phyloP scores from a whole-genome alignment of 176 grass and related monocot genomes.

The Juncus inflexus region DNA sequence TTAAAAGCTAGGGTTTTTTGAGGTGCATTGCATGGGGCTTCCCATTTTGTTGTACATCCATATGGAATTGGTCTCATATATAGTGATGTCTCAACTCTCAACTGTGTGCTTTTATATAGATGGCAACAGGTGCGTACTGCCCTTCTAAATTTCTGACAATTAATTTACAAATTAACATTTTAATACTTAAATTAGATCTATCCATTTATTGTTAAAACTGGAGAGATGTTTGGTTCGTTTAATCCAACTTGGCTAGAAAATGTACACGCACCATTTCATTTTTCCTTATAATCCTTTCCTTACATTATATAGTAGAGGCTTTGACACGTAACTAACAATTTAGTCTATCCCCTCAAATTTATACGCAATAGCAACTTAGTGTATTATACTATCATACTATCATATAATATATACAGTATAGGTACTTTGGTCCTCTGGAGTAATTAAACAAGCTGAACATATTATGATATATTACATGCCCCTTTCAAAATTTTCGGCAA shows the following conservation, averaged over 20 bases:
- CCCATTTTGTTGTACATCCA: slow-evolving; percentile 14
- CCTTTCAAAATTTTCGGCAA: too few relatives aligned
- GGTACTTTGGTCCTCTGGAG: too few relatives aligned
- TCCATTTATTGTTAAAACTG: slow-evolving; percentile 1
- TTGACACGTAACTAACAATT: too few relatives aligned
- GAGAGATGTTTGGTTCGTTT: not conserved
- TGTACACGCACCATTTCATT: not conserved
- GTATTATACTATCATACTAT: too few relatives aligned
- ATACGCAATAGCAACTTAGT: too few relatives aligned
- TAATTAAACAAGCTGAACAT: too few relatives aligned
- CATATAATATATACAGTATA: too few relatives aligned
- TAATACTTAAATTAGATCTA: not conserved
- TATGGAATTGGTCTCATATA: slow-evolving; percentile 1
- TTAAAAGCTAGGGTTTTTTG: slow-evolving; percentile 28
- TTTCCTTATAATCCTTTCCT: too few relatives aligned
- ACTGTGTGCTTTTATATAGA: slow-evolving; percentile 28
- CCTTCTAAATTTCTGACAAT: slow-evolving; percentile 5
- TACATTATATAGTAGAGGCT: too few relatives aligned
- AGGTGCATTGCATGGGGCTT: slow-evolving; percentile 27
- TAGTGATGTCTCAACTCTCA: slow-evolving; percentile 14
- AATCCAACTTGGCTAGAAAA: not conserved
- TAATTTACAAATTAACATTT: not conserved
- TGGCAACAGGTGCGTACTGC: slow-evolving; percentile 26
- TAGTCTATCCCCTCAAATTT: too few relatives aligned
- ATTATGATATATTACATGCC: too few relatives aligned